Conservation (phyloP, 768 basidiomycete genomes). For the Vararia minispora region DNA sequence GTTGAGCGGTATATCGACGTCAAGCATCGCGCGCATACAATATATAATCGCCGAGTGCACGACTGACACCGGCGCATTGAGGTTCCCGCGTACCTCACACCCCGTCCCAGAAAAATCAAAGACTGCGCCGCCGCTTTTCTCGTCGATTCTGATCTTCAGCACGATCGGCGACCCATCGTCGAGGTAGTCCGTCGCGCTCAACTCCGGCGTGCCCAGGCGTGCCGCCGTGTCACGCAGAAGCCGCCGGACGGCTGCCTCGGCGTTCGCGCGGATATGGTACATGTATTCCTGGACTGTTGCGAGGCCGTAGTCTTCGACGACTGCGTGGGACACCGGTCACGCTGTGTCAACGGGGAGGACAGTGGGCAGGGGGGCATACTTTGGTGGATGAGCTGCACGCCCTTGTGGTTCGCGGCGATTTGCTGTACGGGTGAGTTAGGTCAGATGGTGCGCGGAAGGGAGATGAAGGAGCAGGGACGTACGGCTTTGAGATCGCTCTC, state of each 20-base stretch:
- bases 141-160: slow-evolving; percentile 69
- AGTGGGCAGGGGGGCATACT: slow-evolving; percentile 30
- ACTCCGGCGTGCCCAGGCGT: slow-evolving; percentile 50
- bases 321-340: slow-evolving; percentile 22
- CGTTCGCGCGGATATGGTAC: slow-evolving; percentile 82
- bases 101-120: slow-evolving; percentile 84
- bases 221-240: slow-evolving; percentile 67
- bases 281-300: slow-evolving; percentile 88
- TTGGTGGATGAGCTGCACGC: slow-evolving; percentile 72
- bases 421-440: slow-evolving; percentile 37
- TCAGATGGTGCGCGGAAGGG: slow-evolving; percentile 1
- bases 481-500: slow-evolving; percentile 90
- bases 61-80: slow-evolving; percentile 79
- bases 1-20: slow-evolving; percentile 84
- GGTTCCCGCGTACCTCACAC: slow-evolving; percentile 72
- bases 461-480: slow-evolving; percentile 18
- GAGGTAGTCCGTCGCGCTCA: slow-evolving; percentile 71
- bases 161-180: slow-evolving; percentile 86
- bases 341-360: slow-evolving; percentile 5
- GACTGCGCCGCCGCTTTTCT: slow-evolving; percentile 60
- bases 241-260: slow-evolving; percentile 77
- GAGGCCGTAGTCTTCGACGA: slow-evolving; percentile 81
- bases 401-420: slow-evolving; percentile 92
- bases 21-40: slow-evolving; percentile 80
- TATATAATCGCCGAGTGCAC: slow-evolving; percentile 85